Conservation (phyloP, 1,284 basidiomycete genomes). For the Lentinula novae-zelandiae region DNA sequence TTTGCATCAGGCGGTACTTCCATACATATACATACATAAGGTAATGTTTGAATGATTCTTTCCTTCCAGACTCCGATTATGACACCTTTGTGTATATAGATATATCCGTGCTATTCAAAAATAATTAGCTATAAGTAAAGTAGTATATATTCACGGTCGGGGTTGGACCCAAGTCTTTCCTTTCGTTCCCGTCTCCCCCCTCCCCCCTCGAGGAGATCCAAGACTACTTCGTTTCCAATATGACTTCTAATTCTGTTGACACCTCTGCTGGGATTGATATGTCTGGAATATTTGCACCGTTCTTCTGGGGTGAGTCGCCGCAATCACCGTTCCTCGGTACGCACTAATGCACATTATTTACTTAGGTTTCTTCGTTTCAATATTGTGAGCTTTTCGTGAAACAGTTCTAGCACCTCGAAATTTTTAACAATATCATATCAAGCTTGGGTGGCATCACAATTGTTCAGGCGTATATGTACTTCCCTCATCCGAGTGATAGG, state of each 20-base stretch:
- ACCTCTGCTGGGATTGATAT: conserved; percentile 17
- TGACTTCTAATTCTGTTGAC: background rate
- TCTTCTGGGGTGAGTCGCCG: conserved; percentile 24
- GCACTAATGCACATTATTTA: background rate
- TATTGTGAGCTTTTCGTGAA: background rate
- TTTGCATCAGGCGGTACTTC: background rate
- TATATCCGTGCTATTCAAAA: background rate
- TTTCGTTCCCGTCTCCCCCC: no score
- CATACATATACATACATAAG: background rate
- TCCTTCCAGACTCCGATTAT: background rate
- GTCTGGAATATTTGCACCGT: conserved; percentile 22
- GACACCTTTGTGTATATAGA: no score
- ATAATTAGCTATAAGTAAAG: background rate
- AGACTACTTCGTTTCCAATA: background rate
- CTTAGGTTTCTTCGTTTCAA: conserved; percentile 10
- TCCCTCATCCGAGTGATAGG: conserved; percentile 20
- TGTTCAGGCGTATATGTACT: conserved; percentile 27
- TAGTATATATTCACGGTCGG: background rate
- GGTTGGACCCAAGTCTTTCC: no score
- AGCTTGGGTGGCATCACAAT: conserved; percentile 25
- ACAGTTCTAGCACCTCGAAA: no score
- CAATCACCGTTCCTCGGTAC: no score
- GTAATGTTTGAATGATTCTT: background rate
- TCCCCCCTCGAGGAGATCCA: no score
- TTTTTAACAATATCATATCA: background rate